Conservation (phyloP, 2,329 filamentous ascomycete species). For the Gliomastix tumulicola region DNA sequence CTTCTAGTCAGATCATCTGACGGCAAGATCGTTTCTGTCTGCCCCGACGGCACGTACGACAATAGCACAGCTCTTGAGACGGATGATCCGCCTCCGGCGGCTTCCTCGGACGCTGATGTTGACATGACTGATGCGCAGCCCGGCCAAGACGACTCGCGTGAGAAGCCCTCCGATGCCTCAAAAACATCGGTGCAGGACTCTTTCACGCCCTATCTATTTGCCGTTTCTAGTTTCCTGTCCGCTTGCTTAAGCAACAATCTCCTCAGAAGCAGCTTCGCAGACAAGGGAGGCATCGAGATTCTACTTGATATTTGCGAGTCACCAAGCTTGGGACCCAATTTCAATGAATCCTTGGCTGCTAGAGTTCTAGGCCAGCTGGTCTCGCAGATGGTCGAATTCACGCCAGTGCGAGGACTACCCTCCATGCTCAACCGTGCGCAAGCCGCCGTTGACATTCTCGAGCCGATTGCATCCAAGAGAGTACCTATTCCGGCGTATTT, state of each 20-base stretch:
- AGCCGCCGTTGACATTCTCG: conserved; percentile 58
- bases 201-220: conserved; percentile 65
- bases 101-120: conserved; percentile 41
- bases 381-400: conserved; percentile 71
- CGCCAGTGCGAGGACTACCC: conserved; percentile 74
- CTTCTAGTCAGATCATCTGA: conserved; percentile 57
- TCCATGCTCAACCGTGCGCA: conserved; percentile 72
- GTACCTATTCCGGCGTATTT: conserved; percentile 61
- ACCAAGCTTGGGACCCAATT: conserved; percentile 64
- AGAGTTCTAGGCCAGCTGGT: conserved; percentile 68
- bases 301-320: conserved; percentile 79
- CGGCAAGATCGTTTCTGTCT: conserved; percentile 43
- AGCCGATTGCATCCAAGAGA: conserved; percentile 50
- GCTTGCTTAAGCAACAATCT: conserved; percentile 68
- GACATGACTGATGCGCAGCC: conserved; percentile 54
- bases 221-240: conserved; percentile 67
- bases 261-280: conserved; percentile 68
- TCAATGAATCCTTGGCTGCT: conserved; percentile 55
- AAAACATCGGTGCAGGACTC: conserved; percentile 19
- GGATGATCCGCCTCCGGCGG: conserved; percentile 26
- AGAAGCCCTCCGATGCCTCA: neutral
- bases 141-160: too few relatives aligned
- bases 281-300: conserved; percentile 72
- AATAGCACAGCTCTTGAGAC: conserved; percentile 14
- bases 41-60: conserved; percentile 44